Evolutionary conservation across 192 early-diverging fungal species (phyloP).

Genomic region (Chytriomyces hyalinus): DNA sequence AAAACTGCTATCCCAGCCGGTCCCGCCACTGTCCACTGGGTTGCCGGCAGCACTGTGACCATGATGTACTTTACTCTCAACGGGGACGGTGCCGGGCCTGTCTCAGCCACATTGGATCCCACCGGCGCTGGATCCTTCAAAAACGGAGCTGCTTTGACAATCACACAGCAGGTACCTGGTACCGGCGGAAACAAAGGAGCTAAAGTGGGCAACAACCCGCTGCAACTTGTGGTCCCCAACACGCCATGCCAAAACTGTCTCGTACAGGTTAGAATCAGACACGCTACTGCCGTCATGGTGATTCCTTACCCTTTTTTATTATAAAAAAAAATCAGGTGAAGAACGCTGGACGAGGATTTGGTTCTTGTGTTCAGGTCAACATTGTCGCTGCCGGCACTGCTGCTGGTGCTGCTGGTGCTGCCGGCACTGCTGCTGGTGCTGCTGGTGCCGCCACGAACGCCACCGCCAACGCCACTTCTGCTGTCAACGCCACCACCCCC

Average conservation of each 20-base stretch:
- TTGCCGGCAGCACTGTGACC: not conserved
- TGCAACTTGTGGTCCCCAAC: slow-evolving; percentile 4
- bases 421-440: slow-evolving; percentile 17
- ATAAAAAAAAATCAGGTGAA: not conserved
- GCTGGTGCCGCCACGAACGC: slow-evolving; percentile 24
- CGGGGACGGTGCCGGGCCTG: not conserved
- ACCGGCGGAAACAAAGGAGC: not conserved
- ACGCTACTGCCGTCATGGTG: too few relatives aligned
- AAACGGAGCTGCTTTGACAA: not conserved
- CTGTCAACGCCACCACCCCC: not conserved
- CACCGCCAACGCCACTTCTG: not conserved
- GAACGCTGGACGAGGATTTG: not conserved
- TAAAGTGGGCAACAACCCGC: not conserved
- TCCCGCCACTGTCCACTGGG: not conserved
- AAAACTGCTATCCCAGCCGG: not conserved
- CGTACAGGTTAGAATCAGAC: not conserved
- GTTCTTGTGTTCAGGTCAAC: not conserved
- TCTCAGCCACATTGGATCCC: not conserved
- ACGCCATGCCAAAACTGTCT: slow-evolving; percentile 10
- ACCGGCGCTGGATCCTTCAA: slow-evolving; percentile 11
- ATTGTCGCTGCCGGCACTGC: slow-evolving; percentile 25
- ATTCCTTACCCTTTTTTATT: not conserved
- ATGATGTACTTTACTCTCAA: slow-evolving; percentile 10
- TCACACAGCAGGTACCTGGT: slow-evolving; percentile 7
- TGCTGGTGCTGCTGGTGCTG: slow-evolving; percentile 33